Evolutionary conservation across 2,329 filamentous ascomycete species (phyloP), one percentile per base, ranked within the genome.

Genomic region (Zalaria obscura): DNA sequence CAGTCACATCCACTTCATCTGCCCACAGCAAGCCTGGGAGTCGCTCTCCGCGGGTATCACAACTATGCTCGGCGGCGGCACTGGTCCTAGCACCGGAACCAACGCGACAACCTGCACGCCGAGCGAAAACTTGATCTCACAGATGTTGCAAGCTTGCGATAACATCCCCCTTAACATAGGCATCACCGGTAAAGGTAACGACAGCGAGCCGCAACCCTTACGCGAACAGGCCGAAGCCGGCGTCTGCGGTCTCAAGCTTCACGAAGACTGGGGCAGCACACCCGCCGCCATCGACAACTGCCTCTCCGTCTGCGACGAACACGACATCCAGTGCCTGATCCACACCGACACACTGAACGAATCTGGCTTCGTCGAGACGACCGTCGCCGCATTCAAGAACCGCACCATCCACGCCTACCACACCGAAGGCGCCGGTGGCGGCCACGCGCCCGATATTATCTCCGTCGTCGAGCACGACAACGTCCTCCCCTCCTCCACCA

Each of bases 331-430:
- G 61, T 93, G 84, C 49, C 76, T 94, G 49, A 93, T 96, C 52
- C 89, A 95, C 60, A 95, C 88, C 0, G 89, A 96, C 60, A 95
- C 89, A 0, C 75, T 96, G 46, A 96, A 96, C 61, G 89, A 96
- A 62, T 89, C 84, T 11, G 89, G 89, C n/a, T 96, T 94, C 55
- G 89, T 96, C 39, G 89, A 95, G 59, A 81, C 84, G 45, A 94
- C 88, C 2, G 77, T 94, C 47, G 75, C 69, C n/a, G 79, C 88
- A 3, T 82, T 96, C 70, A 86, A 85, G 58, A 71, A 77, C 55
- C 79, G 89, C 46, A 84, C 86, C 1, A 93, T 96, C 54, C 89
- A 96, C 64, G 93, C 89, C 1, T 96, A 96, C 63, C 89, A 96
- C 64, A 95, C 87, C 28, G 89, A 96, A 66, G 89, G 89, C 34